Evolutionary conservation across 225 moss, liverwort and hornwort species (phyloP).

Genomic region (Straminergon stramineum): DNA sequence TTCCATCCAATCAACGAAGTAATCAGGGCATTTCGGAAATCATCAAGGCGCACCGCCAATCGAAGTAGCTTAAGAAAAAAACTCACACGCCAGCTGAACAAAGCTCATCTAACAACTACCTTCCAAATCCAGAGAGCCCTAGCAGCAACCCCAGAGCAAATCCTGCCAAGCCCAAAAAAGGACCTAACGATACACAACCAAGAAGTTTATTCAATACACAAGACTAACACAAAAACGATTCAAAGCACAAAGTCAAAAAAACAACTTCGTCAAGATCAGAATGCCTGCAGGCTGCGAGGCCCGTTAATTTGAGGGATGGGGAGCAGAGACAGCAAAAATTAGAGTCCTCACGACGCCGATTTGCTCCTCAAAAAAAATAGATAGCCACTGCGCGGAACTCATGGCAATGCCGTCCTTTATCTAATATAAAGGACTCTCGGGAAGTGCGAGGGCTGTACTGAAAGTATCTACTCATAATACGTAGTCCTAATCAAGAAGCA

Average conservation of each 20-base stretch:
- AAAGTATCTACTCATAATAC: slow-evolving; percentile 7
- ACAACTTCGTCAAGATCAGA: neutral
- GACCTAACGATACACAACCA: neutral
- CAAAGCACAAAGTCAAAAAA: neutral
- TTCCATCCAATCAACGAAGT: too few relatives aligned
- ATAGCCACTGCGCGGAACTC: slow-evolving; percentile 14
- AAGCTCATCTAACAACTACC: neutral
- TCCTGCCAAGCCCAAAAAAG: neutral
- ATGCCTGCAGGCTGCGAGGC: slow-evolving; percentile 27
- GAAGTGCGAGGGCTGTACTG: neutral
- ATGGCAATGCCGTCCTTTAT: neutral
- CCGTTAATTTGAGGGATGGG: slow-evolving; percentile 17
- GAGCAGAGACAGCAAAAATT: slow-evolving; percentile 24
- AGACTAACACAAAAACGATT: neutral
- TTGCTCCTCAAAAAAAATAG: slow-evolving; percentile 46
- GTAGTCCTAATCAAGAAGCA: neutral
- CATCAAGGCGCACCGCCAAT: too few relatives aligned
- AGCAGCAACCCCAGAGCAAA: neutral
- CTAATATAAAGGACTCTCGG: neutral
- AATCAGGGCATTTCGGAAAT: too few relatives aligned
- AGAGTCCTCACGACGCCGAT: neutral
- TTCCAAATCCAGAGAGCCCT: neutral
- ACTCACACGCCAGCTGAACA: neutral
- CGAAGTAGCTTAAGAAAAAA: too few relatives aligned
- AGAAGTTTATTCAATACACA: too few relatives aligned